phyloP scores from a whole-genome alignment of 2,329 filamentous ascomycete genomes.

The Leptographium radiaticola region DNA sequence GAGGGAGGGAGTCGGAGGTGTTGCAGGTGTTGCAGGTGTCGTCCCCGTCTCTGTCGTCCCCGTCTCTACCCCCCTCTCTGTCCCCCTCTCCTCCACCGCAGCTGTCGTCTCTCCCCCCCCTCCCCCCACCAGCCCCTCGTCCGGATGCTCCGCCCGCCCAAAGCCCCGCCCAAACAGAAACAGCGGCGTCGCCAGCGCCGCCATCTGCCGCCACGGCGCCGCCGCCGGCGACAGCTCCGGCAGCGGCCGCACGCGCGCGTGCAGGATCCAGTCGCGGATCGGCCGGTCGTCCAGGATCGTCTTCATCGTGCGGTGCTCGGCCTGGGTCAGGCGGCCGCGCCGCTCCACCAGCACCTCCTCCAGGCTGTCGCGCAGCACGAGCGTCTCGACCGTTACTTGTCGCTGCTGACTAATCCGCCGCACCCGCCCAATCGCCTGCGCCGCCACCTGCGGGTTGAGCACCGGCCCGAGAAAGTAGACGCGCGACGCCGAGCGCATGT shows the following conservation, averaged over 20 bases:
- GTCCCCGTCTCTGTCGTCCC: not conserved
- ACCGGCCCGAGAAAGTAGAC: conserved; percentile 87
- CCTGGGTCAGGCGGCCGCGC: conserved; percentile 60
- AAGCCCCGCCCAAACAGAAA: conserved; percentile 38
- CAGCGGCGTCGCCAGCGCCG: conserved; percentile 29
- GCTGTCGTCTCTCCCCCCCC: not conserved
- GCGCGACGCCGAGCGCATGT: conserved; percentile 69
- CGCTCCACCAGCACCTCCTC: conserved; percentile 74
- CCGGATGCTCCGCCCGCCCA: conserved; percentile 27
- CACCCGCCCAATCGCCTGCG: conserved; percentile 82
- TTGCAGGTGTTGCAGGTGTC: too few species aligned
- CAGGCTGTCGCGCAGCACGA: conserved; percentile 67
- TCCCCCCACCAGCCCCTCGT: conserved; percentile 27
- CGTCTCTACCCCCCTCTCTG: too few species aligned
- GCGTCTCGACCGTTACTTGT: conserved; percentile 71
- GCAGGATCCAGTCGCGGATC: conserved; percentile 46
- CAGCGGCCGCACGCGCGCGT: conserved; percentile 28
- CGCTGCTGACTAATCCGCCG: conserved; percentile 75
- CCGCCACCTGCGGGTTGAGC: conserved; percentile 71
- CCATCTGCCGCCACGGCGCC: conserved; percentile 32
- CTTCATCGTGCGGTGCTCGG: conserved; percentile 42
- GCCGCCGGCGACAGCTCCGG: conserved; percentile 7
- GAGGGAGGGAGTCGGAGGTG: too few species aligned
- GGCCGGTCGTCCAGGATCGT: conserved; percentile 43
- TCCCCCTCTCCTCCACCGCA: not conserved